A percentile compares a stretch with the other conserved stretches of the same genome.
phyloP scores from a whole-genome alignment of 768 basidiomycete species.

The Trametes meyenii region DNA sequence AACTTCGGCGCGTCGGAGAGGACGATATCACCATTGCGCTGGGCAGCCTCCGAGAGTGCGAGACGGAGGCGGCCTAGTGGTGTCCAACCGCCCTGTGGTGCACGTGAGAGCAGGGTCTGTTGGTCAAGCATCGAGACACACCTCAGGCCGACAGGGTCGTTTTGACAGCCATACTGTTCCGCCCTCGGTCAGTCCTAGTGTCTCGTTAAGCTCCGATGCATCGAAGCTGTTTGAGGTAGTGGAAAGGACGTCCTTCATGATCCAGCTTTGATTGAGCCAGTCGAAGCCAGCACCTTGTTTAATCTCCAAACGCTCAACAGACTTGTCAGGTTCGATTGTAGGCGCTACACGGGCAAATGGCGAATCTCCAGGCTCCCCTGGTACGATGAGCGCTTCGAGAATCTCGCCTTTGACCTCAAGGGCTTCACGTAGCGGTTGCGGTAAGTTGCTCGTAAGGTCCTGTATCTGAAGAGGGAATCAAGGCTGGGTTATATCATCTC shows the following conservation, averaged over 20 bases:
- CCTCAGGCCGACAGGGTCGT: constrained; percentile 55
- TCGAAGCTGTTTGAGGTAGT: background rate
- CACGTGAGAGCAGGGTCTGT: background rate
- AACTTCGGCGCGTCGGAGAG: constrained; percentile 72
- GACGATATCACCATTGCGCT: constrained; percentile 57
- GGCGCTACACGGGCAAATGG: constrained; percentile 3
- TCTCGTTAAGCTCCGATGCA: constrained; percentile 18
- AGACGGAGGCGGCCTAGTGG: constrained; percentile 72
- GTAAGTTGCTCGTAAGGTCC: constrained; percentile 26
- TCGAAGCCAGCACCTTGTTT: background rate
- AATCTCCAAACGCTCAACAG: constrained; percentile 13
- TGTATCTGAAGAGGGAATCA: constrained; percentile 24
- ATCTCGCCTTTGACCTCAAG: constrained; percentile 21
- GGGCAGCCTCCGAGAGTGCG: constrained; percentile 66
- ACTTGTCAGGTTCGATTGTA: background rate
- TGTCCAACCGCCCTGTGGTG: constrained; percentile 80
- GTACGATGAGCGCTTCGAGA: constrained; percentile 26
- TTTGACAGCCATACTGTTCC: constrained; percentile 53
- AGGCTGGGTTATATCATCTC: background rate
- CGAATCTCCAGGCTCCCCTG: background rate
- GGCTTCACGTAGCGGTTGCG: constrained; percentile 12
- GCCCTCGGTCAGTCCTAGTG: constrained; percentile 44
- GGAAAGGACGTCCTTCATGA: constrained; percentile 1
- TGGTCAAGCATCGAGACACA: constrained; percentile 26
- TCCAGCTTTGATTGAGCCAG: constrained; percentile 11